Percentiles rank a stretch among this genome's conserved stretches.
These are phyloP conservation scores for Ceratobasidium sp. DNA, from an alignment of 1,284 basidiomycete genomes.

Conservation along the genomic window DNA sequence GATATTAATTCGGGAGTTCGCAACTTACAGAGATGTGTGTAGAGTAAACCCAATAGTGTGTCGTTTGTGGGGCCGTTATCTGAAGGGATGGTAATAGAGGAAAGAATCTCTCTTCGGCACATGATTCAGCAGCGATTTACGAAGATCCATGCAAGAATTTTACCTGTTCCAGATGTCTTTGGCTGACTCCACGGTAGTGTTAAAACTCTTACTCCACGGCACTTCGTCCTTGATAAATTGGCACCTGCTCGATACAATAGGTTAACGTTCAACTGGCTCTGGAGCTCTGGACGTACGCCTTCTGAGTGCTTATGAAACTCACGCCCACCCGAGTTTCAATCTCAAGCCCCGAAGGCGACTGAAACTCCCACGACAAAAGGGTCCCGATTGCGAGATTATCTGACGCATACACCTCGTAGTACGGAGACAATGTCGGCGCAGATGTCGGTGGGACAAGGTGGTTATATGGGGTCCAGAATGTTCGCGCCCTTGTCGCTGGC, in stretches of 20 bases:
- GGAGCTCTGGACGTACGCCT: constrained; percentile 16
- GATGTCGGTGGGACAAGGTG: constrained; percentile 14
- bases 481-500: neutral
- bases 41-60: constrained; percentile 13
- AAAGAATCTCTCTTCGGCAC: constrained; percentile 11
- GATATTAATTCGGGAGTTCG: too few species aligned
- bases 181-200: constrained; percentile 5
- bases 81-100: constrained; percentile 20
- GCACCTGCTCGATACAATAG: neutral
- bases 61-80: constrained; percentile 23
- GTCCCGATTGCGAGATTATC: constrained; percentile 24
- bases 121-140: neutral
- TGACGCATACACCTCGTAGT: constrained; percentile 28
- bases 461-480: constrained; percentile 29
- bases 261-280: neutral
- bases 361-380: constrained; percentile 27
- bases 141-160: neutral
- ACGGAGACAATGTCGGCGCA: constrained; percentile 11
- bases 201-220: constrained; percentile 21
- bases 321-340: constrained; percentile 20
- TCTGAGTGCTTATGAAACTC: constrained; percentile 21
- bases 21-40: constrained; percentile 24
- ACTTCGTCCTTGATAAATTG: constrained; percentile 26
- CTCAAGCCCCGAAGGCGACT: neutral
- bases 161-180: constrained; percentile 27